phyloP scores from a whole-genome alignment of 768 basidiomycete species.

The Mycena albidolilacea region DNA sequence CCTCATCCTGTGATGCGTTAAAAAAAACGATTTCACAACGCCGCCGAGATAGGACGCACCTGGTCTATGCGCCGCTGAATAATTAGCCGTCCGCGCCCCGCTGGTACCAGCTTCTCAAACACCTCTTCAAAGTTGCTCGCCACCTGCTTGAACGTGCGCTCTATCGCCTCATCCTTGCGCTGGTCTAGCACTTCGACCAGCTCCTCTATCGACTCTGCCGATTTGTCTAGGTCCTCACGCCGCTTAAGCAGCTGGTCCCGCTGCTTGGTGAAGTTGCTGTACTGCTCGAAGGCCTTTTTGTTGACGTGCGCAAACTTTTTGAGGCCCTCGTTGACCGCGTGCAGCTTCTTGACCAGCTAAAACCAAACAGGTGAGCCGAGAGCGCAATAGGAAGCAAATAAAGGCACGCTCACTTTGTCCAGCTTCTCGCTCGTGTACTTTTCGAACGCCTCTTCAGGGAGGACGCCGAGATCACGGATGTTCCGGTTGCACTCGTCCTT shows the following conservation, averaged over 20 bases:
- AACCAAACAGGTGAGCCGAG: conserved; percentile 21
- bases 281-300: conserved; percentile 99
- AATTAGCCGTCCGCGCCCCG: conserved; percentile 90
- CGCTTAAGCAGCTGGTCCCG: conserved; percentile 91
- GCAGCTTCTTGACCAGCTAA: conserved; percentile 94
- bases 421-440: conserved; percentile 92
- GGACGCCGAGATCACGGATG: conserved; percentile 95
- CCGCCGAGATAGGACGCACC: conserved; percentile 53
- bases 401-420: conserved; percentile 76
- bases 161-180: conserved; percentile 98
- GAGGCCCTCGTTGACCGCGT: conserved; percentile 90
- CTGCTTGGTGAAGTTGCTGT: conserved; percentile 97
- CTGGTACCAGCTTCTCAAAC: conserved; percentile 96
- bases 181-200: conserved; percentile 95
- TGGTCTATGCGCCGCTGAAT: conserved; percentile 94
- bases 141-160: conserved; percentile 98
- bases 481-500: conserved; percentile 97
- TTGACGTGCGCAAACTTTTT: conserved; percentile 99
- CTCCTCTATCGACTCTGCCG: conserved; percentile 91
- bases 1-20: conserved; percentile 69
- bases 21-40: neutral
- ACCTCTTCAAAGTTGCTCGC: conserved; percentile 98
- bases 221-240: conserved; percentile 92
- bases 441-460: conserved; percentile 97
- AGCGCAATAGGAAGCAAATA: neutral